Base-by-base conservation (phyloP, 1,284 basidiomycete species). In the Ustilago curta region DNA sequence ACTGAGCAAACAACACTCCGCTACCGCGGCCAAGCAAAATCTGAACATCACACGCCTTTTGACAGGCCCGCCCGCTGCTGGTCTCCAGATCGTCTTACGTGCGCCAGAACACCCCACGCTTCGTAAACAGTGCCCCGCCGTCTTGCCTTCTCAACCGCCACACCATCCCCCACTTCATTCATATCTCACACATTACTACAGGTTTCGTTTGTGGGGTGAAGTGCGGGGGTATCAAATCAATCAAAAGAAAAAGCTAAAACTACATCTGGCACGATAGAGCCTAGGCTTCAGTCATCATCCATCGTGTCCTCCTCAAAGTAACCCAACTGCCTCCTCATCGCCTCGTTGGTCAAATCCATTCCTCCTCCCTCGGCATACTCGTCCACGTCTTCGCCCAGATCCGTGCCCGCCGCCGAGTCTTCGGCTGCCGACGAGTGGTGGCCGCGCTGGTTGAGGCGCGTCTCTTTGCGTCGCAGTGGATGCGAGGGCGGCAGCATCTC, bases 321-420 rank as follows among this genome's bases (percentile, higher is more conserved):
- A 39, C 58, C 65, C 8, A 66, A 53, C 53, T 63, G 35, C 18
- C 44, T 49, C 14, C 77, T 66, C 68, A 77, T 79, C 18, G 48
- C 53, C 8, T 62, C 65, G 2, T 56, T 16, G 3, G 14, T 48
- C 18, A 57, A 32, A 14, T 65, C 59, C 18, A 67, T 52, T n/a
- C 62, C 49, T 7, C n/a, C 58, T 2, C 60, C 62, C 23, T 74
- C 67, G 0, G 60, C 73, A 31, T 56, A 60, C 27, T 74, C 66
- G 29, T 77, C 74, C 16, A 75, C 48, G 16, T 70, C 67, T 18
- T 65, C 62, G 18, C 71, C 71, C 35, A 75, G 43, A 47, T 75
- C 72, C 18, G 72, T 75, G n/a, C 32, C 53, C 14, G 35, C 45
- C 14, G 71, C 45, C 21, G 71, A 70, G 35, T 72, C 66, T 49